These are phyloP conservation scores for Vicia faba DNA, from an alignment of 306 rosid genomes.

Conservation along the genomic window DNA sequence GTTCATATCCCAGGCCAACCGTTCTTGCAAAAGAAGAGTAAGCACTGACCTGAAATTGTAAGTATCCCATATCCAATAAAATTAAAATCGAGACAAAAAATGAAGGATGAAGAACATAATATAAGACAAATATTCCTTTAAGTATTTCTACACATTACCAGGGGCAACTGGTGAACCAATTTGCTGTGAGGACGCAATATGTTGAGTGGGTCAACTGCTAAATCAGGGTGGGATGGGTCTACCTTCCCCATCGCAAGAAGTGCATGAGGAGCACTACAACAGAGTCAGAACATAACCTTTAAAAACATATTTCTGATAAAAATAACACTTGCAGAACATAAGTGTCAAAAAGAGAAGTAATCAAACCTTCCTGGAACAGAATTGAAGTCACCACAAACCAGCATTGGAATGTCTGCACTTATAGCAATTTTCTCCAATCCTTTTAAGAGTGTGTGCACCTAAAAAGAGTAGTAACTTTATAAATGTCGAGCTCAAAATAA, in stretches of 20 bases:
- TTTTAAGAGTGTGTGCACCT: conserved; percentile 96
- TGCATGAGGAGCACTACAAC: conserved; percentile 91
- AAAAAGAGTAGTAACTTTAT: conserved; percentile 31
- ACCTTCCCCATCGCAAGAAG: conserved; percentile 98
- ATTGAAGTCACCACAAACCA: conserved; percentile 98
- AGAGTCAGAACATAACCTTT: conserved; percentile 37
- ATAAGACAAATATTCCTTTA: conserved; percentile 2
- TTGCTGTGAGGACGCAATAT: conserved; percentile 90
- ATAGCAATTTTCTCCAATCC: conserved; percentile 98
- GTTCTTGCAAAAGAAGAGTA: conserved; percentile 86
- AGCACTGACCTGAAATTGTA: conserved; percentile 78
- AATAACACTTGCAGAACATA: conserved; percentile 1
- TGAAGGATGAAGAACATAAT: background rate
- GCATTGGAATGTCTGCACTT: conserved; percentile 99
- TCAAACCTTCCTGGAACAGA: conserved; percentile 97
- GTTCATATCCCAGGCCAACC: conserved; percentile 74
- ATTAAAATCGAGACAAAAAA: conserved; percentile 10
- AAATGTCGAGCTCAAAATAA: conserved; percentile 12
- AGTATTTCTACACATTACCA: conserved; percentile 56
- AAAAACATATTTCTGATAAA: conserved; percentile 33
- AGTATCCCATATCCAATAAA: conserved; percentile 28
- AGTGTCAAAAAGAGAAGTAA: conserved; percentile 8
- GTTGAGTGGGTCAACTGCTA: conserved; percentile 88
- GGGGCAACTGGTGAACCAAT: conserved; percentile 87
- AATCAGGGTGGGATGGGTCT: conserved; percentile 81